phyloP scores from a whole-genome alignment of 1,284 basidiomycete genomes.

The Cutaneotrichosporon daszewskae region DNA sequence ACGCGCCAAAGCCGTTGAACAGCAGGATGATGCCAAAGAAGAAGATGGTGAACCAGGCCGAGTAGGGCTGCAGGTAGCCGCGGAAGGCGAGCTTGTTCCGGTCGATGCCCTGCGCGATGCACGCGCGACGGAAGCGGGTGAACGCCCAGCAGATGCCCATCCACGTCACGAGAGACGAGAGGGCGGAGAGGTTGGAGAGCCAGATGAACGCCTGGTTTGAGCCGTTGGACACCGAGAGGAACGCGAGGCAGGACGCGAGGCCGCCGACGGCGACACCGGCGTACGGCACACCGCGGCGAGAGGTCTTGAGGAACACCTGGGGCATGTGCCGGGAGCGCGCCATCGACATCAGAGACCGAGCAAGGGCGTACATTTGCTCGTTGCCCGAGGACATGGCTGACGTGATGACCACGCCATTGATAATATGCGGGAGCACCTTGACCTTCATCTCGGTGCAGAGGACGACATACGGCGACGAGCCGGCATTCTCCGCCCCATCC shows the following conservation, averaged over 20 bases:
- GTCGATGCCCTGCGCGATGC: slow-evolving; percentile 59
- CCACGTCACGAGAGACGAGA: slow-evolving; percentile 63
- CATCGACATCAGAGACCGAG: slow-evolving; percentile 49
- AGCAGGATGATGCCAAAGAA: slow-evolving; percentile 17
- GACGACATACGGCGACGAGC: slow-evolving; percentile 74
- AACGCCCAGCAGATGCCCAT: slow-evolving; percentile 70
- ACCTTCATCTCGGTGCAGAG: slow-evolving; percentile 62
- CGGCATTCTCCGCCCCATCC: slow-evolving; percentile 55
- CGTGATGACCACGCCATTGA: slow-evolving; percentile 59
- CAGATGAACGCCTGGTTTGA: slow-evolving; percentile 64
- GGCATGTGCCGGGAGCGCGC: slow-evolving; percentile 54
- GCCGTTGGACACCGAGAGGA: slow-evolving; percentile 55
- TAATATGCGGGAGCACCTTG: slow-evolving; percentile 60
- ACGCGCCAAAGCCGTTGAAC: slow-evolving; percentile 12
- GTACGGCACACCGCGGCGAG: slow-evolving; percentile 64
- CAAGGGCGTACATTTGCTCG: slow-evolving; percentile 22
- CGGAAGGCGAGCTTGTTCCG: slow-evolving; percentile 59
- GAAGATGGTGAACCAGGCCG: slow-evolving; percentile 12
- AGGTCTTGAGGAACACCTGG: slow-evolving; percentile 54
- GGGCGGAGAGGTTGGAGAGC: slow-evolving; percentile 59
- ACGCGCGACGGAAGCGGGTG: slow-evolving; percentile 64
- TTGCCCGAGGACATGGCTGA: slow-evolving; percentile 46
- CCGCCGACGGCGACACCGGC: slow-evolving; percentile 57
- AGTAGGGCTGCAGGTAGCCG: slow-evolving; percentile 49
- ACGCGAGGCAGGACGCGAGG: slow-evolving; percentile 55